Base-by-base conservation (phyloP, 352 stramenopile species). In the Phytophthora colocasiae region DNA sequence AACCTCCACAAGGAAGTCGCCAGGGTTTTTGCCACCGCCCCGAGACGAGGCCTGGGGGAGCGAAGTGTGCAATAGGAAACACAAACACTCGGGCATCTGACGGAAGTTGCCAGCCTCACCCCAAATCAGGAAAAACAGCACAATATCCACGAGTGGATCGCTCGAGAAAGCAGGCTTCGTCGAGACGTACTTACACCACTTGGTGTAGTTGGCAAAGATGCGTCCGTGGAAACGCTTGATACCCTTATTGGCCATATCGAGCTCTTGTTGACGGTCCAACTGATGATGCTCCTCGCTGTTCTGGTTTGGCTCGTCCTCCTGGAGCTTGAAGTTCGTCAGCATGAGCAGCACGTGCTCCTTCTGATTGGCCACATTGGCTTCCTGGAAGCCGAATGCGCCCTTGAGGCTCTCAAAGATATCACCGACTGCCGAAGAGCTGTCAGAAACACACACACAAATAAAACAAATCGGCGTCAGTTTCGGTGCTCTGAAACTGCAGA, bases 361-460 rank as follows among this genome's bases (percentile, higher is more conserved):
- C 64, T 93, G 85, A 66, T 92, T 93, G 45, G 76, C 69, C 11
- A 86, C 78, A 72, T 91, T 97, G 40, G 80, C 49, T 26, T 97
- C 88, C 77, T 99, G 96, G 73, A 99, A 99, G 3, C 96, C 97
- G 69, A 98, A 98, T 39, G 97, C 98, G 61, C 91, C 92, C 47
- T 97, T 97, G 17, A 99, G 63, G 47, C 96, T 93, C 63, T 98
- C 95, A 65, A 97, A 98, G 45, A 95, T 83, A 51, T 95, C 76
- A 53, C 84, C 85, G 36, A 78, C 50, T 14, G 60, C 72, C n/a
- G 79, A 78, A 31, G 81, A 91, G 40, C 73, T 83, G 59, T 62
- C 49, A 63, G 19, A 32, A 68, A 43, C 6, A 61, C 2, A 61
- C 2, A 60, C 31, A 31, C 26, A 63, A 27, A 71, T 31, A 40